Percentiles rank a stretch among this genome's conserved stretches.
Evolutionary conservation across 2,329 filamentous ascomycete species (phyloP).

Genomic region (Fusarium sp.): DNA sequence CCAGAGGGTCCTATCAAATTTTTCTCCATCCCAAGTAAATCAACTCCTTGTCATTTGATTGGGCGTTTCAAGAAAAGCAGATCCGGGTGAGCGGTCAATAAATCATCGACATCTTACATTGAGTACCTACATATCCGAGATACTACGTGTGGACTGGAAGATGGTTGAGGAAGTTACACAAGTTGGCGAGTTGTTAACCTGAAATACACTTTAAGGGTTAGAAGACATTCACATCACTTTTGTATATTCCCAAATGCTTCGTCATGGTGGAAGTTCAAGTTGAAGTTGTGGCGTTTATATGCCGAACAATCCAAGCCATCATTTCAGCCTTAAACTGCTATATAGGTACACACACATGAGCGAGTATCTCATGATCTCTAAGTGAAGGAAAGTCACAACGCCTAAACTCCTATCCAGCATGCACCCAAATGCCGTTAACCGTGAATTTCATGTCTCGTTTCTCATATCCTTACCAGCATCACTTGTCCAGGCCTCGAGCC

Average conservation of each 20-base stretch:
- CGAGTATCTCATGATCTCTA: background rate
- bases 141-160: background rate
- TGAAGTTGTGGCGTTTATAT: background rate
- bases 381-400: background rate
- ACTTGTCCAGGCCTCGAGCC: conserved; percentile 66
- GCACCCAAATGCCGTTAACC: background rate
- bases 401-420: conserved; percentile 26
- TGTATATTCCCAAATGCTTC: background rate
- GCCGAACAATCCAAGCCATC: background rate
- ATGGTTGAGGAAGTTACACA: background rate
- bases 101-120: background rate
- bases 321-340: background rate
- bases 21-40: background rate
- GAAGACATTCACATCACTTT: background rate
- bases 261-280: background rate
- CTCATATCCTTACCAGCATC: conserved; percentile 31
- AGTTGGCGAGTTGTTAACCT: background rate
- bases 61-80: background rate
- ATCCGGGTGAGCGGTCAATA: conserved; percentile 1
- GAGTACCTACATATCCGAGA: background rate
- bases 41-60: background rate
- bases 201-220: no score
- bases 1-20: background rate
- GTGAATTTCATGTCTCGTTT: conserved; percentile 40
- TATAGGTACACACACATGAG: background rate